A percentile compares a stretch with the other conserved stretches of the same genome.
phyloP scores from a whole-genome alignment of 2,329 filamentous ascomycete species.

The Hirsutella minnesotensis region DNA sequence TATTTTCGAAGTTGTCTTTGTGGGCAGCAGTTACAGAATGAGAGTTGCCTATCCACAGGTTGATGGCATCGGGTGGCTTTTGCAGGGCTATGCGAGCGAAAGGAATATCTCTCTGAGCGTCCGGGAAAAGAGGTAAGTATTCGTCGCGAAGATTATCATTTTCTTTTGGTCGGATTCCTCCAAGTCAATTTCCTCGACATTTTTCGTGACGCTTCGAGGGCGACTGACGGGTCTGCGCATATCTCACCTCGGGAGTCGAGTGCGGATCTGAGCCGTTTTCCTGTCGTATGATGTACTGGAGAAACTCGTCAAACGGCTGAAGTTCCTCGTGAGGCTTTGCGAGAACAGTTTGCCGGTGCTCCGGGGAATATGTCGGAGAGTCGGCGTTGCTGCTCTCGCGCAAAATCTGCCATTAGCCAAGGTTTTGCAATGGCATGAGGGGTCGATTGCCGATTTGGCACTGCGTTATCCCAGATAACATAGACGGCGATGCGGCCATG shows the following conservation, averaged over 20 bases:
- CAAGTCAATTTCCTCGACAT: too few relatives aligned
- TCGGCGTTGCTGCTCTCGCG: conserved; percentile 21
- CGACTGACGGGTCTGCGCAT: conserved; percentile 60
- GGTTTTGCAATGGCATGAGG: too few relatives aligned
- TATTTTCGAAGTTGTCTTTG: conserved; percentile 77
- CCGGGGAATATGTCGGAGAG: conserved; percentile 17
- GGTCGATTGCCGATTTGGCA: too few relatives aligned
- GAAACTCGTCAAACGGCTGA: conserved; percentile 49
- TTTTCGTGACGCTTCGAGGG: too few relatives aligned
- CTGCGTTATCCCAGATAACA: too few relatives aligned
- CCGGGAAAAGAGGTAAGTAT: conserved; percentile 49
- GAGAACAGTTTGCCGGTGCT: conserved; percentile 33
- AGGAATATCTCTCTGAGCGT: conserved; percentile 52
- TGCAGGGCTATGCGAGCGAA: conserved; percentile 64
- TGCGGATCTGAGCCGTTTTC: conserved; percentile 28
- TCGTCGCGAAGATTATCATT: conserved; percentile 73
- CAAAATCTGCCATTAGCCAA: too few relatives aligned
- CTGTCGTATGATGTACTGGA: conserved; percentile 48
- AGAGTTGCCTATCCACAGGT: conserved; percentile 72
- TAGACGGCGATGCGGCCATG: too few relatives aligned
- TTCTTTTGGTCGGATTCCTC: conserved; percentile 30
- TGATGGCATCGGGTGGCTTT: conserved; percentile 59
- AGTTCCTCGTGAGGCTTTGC: conserved; percentile 61
- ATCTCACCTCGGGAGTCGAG: conserved; percentile 41
- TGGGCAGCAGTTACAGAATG: conserved; percentile 60